These are phyloP conservation scores for Rhamnella rubrinervis DNA, from an alignment of 331 rosid genomes.

Conservation along the genomic window DNA sequence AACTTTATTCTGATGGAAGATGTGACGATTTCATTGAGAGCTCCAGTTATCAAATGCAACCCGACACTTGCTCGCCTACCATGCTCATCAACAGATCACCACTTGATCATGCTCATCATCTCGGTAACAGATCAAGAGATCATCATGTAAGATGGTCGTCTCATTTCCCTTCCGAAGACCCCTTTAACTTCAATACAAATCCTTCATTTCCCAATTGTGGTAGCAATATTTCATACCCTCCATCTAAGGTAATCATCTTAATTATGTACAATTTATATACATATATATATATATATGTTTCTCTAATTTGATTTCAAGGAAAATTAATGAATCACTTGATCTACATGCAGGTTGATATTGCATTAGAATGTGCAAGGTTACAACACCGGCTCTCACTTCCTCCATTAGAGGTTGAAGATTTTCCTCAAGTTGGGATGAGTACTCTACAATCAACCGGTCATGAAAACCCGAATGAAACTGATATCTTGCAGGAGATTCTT, in stretches of 20 bases:
- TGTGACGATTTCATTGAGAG: conserved; percentile 59
- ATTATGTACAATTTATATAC: background rate
- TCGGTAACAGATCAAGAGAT: conserved; percentile 38
- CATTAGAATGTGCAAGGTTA: conserved; percentile 95
- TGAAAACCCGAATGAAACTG: conserved; percentile 49
- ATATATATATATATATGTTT: background rate
- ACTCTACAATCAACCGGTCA: background rate
- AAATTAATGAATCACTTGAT: background rate
- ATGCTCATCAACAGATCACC: conserved; percentile 15
- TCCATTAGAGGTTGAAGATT: conserved; percentile 69
- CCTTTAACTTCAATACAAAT: conserved; percentile 34
- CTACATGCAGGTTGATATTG: conserved; percentile 71
- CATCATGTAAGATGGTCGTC: conserved; percentile 44
- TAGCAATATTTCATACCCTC: conserved; percentile 52
- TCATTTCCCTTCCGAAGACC: conserved; percentile 50
- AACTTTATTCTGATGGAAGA: conserved; percentile 78
- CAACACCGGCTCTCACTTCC: conserved; percentile 83
- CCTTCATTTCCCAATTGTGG: conserved; percentile 49
- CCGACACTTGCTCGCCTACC: conserved; percentile 28
- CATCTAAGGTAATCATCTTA: conserved; percentile 58
- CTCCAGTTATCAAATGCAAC: conserved; percentile 45
- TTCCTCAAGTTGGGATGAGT: conserved; percentile 50
- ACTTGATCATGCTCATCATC: conserved; percentile 15
- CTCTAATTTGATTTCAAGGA: background rate
- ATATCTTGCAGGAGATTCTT: conserved; percentile 83